Evolutionary conservation across 305 asterid species (phyloP), one percentile per base, ranked within the genome.

Genomic region (Solanum hybrid): DNA sequence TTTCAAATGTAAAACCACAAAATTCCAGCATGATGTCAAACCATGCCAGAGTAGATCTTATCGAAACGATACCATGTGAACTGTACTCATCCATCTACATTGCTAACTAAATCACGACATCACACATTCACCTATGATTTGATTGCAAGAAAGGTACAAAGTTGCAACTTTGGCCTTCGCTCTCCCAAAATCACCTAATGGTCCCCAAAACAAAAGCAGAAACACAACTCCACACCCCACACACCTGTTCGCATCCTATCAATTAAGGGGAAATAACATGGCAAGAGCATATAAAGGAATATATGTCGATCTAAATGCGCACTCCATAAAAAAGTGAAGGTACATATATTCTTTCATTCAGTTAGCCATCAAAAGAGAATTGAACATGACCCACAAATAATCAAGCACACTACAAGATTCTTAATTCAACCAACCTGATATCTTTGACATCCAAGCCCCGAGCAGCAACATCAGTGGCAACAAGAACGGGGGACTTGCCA

Each of bases 391-490:
- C 76, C 88, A 6, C 4, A 85, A 57, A 12, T 57, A 57, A 34
- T 61, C 51, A 33, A 85, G 51, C 88, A 85, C 39, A 11, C 5
- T 22, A 61, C 0, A 85, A 20, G 39, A 85, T 33, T 57, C 88
- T 57, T 57, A 51, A 33, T 51, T 61, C 86, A 14, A 79, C 34
- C 64, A 82, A 98, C 99, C 98, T 96, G 94, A 98, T 96, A 94
- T 98, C 99, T 93, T 98, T 98, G 75, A 98, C 92, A 93, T 98
- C 99, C 87, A 98, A 94, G 89, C 99, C 99, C 90, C 99, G 98
- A 82, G 99, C 98, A 85, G 99, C 99, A 64, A 98, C 99, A 94
- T 98, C 99, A 87, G 99, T 97, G 81, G 99, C 99, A 51, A 98
- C 99, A 89, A 98, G 99, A 76, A 98, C 92, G 5, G 99, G 99